Evolutionary conservation across 129 eudicot species (phyloP).

Genomic region (sunflower (Helianthus annuus)): HanXRQr2.0-SUNRISE NC_035435.2:153021208-153021707

Average conservation of each 20-base stretch:
- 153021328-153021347: too few species aligned
- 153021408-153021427: too few species aligned
- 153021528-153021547: constrained; percentile 50
- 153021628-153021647: constrained; percentile 52
- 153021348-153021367: too few species aligned
- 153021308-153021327: too few species aligned
- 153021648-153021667: constrained; percentile 49
- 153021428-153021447: too few species aligned
- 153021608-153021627: constrained; percentile 52
- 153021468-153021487: constrained; percentile 59
- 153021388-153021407: too few species aligned
- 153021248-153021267: too few species aligned
- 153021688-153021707: constrained; percentile 64
- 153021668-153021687: constrained; percentile 43
- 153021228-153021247: too few species aligned
- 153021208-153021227: too few species aligned
- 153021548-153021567: constrained; percentile 45
- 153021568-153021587: constrained; percentile 44
- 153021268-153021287: too few species aligned
- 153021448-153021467: constrained; percentile 17
- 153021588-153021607: constrained; percentile 46
- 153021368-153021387: too few species aligned
- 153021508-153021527: constrained; percentile 47
- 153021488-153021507: constrained; percentile 47
- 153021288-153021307: too few species aligned